These are phyloP conservation scores for Yamadazyma sp. DNA, from an alignment of 1,139 yeast genomes.

Conservation along the genomic window DNA sequence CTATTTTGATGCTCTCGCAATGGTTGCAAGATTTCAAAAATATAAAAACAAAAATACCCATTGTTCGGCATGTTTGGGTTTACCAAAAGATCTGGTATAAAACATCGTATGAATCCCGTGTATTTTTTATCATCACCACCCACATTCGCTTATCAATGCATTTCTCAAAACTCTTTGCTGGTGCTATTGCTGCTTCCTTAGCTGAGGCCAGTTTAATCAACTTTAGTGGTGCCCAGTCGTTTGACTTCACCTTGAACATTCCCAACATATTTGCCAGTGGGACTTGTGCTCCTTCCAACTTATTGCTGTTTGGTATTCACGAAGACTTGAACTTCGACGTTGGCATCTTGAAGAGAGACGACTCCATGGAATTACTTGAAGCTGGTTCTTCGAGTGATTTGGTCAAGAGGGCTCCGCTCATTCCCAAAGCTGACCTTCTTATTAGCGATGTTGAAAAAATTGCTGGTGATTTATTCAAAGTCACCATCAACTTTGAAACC, in stretches of 20 bases:
- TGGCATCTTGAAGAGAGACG: conserved; percentile 14
- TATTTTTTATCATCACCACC: not conserved
- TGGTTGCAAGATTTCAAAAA: not conserved
- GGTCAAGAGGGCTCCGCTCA: conserved; percentile 15
- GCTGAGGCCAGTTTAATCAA: conserved; percentile 12
- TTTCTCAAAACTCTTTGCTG: conserved; percentile 13
- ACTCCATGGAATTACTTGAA: not conserved
- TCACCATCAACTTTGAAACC: conserved; percentile 25
- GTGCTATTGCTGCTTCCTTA: conserved; percentile 14
- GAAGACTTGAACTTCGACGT: conserved; percentile 11
- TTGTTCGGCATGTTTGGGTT: not conserved
- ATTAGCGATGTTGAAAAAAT: conserved; percentile 26
- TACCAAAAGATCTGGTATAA: too few relatives aligned
- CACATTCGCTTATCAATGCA: conserved; percentile 16
- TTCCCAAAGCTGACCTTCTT: conserved; percentile 30
- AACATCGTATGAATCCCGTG: not conserved
- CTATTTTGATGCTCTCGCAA: not conserved
- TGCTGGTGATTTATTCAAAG: conserved; percentile 27
- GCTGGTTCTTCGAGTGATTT: conserved; percentile 1
- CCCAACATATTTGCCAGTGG: conserved; percentile 7
- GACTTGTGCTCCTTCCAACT: conserved; percentile 11
- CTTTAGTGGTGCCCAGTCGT: conserved; percentile 11
- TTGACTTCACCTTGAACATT: conserved; percentile 15
- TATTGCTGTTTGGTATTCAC: conserved; percentile 14
- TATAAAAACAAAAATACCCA: not conserved